These are phyloP conservation scores for Mycosphaerelloides madeirae DNA, from an alignment of 2,329 filamentous ascomycete species.

Conservation along the genomic window DNA sequence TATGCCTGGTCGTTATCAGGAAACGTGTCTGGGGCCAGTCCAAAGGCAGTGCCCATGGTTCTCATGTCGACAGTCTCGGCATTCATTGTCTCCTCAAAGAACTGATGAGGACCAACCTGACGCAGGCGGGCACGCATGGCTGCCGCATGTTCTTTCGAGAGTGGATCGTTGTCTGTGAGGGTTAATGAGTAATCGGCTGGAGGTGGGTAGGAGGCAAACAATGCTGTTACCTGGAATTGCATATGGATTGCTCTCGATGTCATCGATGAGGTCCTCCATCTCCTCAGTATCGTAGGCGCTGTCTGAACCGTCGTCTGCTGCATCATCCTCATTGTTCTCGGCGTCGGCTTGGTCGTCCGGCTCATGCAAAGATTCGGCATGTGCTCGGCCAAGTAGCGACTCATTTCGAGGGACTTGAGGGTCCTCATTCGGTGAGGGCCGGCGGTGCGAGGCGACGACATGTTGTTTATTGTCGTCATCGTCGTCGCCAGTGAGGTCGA, in stretches of 20 bases:
- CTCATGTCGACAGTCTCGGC: no score
- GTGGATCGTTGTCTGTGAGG: no score
- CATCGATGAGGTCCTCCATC: not conserved
- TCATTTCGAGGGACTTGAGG: not conserved
- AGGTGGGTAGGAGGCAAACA: no score
- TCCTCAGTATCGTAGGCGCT: no score
- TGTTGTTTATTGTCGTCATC: no score
- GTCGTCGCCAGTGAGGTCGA: slow-evolving; percentile 6
- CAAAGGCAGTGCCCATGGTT: slow-evolving; percentile 76
- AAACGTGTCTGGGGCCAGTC: slow-evolving; percentile 60
- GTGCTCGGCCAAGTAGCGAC: not conserved
- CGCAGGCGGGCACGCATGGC: slow-evolving; percentile 48
- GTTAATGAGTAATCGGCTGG: no score
- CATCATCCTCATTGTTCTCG: not conserved
- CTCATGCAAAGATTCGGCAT: not conserved
- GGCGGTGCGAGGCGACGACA: not conserved
- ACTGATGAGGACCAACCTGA: slow-evolving; percentile 69
- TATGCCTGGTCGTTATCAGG: slow-evolving; percentile 69
- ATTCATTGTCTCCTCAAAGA: slow-evolving; percentile 69
- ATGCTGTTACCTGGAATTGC: no score
- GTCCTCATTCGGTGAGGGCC: not conserved
- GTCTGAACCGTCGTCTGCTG: slow-evolving; percentile 1
- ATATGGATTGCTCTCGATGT: no score
- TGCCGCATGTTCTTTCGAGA: slow-evolving; percentile 10
- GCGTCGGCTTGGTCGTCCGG: slow-evolving; percentile 2